Evolutionary conservation across 2,329 filamentous ascomycete genomes (phyloP).

Genomic region (Xylaria polymorpha): DNA sequence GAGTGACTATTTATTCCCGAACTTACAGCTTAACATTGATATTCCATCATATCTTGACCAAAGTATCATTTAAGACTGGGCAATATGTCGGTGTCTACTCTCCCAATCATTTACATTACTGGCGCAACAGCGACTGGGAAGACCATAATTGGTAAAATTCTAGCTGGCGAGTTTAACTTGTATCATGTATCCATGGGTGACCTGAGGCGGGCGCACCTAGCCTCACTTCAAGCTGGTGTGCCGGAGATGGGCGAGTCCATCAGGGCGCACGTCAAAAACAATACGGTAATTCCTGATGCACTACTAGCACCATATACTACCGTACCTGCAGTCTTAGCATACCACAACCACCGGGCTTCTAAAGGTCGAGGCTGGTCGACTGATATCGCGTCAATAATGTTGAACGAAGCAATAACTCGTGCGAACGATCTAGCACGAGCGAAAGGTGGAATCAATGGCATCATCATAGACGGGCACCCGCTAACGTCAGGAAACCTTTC

Average conservation of each 20-base stretch:
- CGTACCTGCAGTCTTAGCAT: conserved; percentile 1
- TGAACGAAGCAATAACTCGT: conserved; percentile 14
- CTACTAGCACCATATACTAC: not conserved
- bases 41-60: not conserved
- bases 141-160: conserved; percentile 23
- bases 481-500: conserved; percentile 1
- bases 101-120: conserved; percentile 37
- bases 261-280: not conserved
- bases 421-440: not conserved
- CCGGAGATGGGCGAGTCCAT: conserved; percentile 7
- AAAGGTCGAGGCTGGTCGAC: not conserved
- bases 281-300: not conserved
- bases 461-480: conserved; percentile 29
- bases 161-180: conserved; percentile 32
- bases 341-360: not conserved
- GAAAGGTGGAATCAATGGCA: not conserved
- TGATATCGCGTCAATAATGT: not conserved
- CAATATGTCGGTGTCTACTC: conserved; percentile 16
- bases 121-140: conserved; percentile 35
- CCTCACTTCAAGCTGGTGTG: not conserved
- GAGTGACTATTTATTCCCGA: not conserved
- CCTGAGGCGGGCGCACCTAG: not conserved
- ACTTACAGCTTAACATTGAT: not conserved
- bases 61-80: not conserved
- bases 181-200: conserved; percentile 34